These are phyloP conservation scores for Oryza australiensis DNA, from an alignment of 176 grass and related monocot species.

Conservation along the genomic window DNA sequence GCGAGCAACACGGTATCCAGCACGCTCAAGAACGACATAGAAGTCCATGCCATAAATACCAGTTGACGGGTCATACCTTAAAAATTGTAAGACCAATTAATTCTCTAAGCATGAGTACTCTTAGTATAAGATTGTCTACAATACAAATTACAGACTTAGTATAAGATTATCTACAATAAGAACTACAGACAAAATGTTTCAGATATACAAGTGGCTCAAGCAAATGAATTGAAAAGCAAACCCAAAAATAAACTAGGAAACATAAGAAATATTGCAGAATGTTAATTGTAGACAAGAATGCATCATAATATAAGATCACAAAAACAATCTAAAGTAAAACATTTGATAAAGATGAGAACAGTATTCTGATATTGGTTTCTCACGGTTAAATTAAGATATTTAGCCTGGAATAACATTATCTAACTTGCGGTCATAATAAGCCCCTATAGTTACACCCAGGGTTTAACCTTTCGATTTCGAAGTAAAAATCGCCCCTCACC, in stretches of 20 bases:
- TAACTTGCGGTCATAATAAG: neutral
- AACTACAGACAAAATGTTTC: neutral
- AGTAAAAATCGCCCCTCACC: too few species aligned
- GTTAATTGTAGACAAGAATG: neutral
- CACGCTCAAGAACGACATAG: constrained; percentile 56
- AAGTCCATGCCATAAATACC: constrained; percentile 77
- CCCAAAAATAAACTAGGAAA: neutral
- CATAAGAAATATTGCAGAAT: neutral
- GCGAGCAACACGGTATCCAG: constrained; percentile 62
- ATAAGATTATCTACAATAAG: neutral
- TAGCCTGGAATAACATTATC: neutral
- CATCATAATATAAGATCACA: too few species aligned
- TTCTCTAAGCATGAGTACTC: neutral
- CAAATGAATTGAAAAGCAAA: neutral
- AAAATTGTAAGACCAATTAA: neutral
- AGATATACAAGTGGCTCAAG: neutral
- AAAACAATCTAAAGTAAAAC: neutral
- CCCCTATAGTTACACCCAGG: neutral
- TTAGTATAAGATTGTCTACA: neutral
- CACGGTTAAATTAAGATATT: neutral
- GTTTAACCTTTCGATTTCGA: too few species aligned
- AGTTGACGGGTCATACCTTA: constrained; percentile 59
- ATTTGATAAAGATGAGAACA: neutral
- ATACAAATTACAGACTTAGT: neutral
- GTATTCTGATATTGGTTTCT: neutral